Base-by-base conservation (phyloP, 306 rosid species). In the Cicer cuneatum region DNA sequence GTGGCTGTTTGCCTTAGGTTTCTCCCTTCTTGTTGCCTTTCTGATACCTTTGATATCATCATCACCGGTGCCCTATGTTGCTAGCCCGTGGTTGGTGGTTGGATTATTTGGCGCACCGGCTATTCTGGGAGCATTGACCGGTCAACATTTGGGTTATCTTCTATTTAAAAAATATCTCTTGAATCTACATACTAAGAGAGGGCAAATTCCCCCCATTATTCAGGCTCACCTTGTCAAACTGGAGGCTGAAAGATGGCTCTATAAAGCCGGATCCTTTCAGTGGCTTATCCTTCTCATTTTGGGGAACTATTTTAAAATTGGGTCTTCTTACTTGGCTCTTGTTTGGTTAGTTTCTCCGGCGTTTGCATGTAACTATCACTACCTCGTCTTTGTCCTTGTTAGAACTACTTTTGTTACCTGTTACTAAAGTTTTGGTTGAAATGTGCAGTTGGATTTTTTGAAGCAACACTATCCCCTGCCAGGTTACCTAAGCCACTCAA, bases 221-320 rank as follows among this genome's bases (percentile, higher is more conserved):
- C 90, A 76, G 69, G 86, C 85, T 54, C 81, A 87, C 67, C 15
- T 89, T 72, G 82, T 86, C 83, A 87, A 87, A 80, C 80, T 88
- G 21, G 98, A 94, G 83, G 94, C 97, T 63, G 98, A 94, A 86
- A 94, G 98, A 81, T 94, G 98, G 98, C 91, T 94, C 68, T 94
- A 88, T 66, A 94, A 94, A 84, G 90, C 94, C 52, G 98, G 97
- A 83, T 87, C 97, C 71, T 75, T 94, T 67, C 97, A 89, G 80
- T 94, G 98, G 98, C 95, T 91, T 66, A 51, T 91, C 80, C 85
- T 94, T 80, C 92, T 94, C 82, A 79, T 75, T 70, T 68, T 94
- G 69, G 98, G 98, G 71, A 88, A 66, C 81, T 91, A 91, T 72
- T 88, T 85, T 78, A 91, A 85, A 83, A 73, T 91, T 75, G 96